Base-by-base conservation (phyloP, 306 rosid genomes). In the Lablab purpureus region DNA sequence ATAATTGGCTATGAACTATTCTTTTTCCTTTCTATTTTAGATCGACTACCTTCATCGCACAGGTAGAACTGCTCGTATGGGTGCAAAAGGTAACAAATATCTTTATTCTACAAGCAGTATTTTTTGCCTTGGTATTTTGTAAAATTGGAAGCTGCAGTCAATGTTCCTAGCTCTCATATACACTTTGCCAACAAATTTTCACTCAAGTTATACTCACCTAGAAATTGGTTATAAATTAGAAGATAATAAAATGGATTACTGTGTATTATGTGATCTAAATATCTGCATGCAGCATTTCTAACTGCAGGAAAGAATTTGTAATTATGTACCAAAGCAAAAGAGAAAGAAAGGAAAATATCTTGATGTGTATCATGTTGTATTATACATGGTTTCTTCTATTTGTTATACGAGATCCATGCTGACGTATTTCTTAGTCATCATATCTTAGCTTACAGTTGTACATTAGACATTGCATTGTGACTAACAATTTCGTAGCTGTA, bases 61-160 rank as follows among this genome's bases (percentile, higher is more conserved):
- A 0, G 98, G 98, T 54, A 94, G 98, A 92, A 94, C 97, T 3
- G 98, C 98, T 77, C 98, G 98, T 8, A 94, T 94, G 98, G 97
- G 98, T 73, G 97, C 97, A 51, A 92, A 94, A 92, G 98, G 98
- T 94, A 63, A 75, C 63, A 28, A 49, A 21, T 67, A 1, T 27
- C 75, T 77, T 27, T 74, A 28, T 34, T 71, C n/a, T 67, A 28
- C 25, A 17, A 25, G 12, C 43, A 79, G 13, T 18, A 30, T 0
- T 41, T 41, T 22, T 21, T 14, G 14, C 56, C 54, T 68, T 14
- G n/a, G 2, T 19, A 6, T 46, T 73, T 43, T 45, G 17, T 14
- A 6, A 74, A 23, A 56, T 22, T 10, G 18, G 18, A 4, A 27
- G 72, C 45, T 10, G n/a, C 63, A 55, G 49, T 32, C 15, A 15